Evolutionary conservation across 179 eudicot species (phyloP).

Genomic region (Actinidia arguta): DNA sequence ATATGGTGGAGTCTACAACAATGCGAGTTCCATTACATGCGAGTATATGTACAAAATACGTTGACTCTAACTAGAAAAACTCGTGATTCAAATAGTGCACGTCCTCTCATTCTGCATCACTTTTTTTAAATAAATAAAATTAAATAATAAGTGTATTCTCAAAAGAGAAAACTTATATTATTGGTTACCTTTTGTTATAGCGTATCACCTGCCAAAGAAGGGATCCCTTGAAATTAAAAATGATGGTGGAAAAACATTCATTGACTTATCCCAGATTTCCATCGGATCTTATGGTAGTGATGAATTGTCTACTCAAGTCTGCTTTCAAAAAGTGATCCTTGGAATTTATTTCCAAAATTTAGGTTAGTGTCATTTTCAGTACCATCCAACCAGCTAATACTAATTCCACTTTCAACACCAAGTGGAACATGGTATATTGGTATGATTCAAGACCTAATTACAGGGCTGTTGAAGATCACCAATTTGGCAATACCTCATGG

Average conservation of each 20-base stretch:
- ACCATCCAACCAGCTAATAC: background rate
- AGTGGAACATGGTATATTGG: slow-evolving; percentile 7
- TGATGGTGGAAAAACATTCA: background rate
- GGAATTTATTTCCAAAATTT: slow-evolving; percentile 14
- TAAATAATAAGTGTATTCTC: too few species aligned
- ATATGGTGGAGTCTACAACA: too few species aligned
- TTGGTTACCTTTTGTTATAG: background rate
- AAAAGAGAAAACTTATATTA: background rate
- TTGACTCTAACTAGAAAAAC: too few species aligned
- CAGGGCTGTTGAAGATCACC: background rate
- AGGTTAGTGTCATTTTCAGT: slow-evolving; percentile 21
- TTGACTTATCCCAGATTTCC: background rate
- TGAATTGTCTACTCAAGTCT: background rate
- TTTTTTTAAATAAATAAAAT: too few species aligned
- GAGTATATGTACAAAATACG: too few species aligned
- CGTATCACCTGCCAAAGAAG: background rate
- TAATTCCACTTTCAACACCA: slow-evolving; percentile 8
- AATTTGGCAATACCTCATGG: too few species aligned
- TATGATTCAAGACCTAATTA: slow-evolving; percentile 8
- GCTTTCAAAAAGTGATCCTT: background rate
- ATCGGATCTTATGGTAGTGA: background rate
- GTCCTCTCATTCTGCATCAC: too few species aligned
- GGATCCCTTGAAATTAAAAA: background rate
- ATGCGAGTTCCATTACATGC: too few species aligned
- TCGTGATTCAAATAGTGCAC: too few species aligned